Evolutionary conservation across 179 eudicot genomes (phyloP).

Genomic region (Vitellaria paradoxa): DNA sequence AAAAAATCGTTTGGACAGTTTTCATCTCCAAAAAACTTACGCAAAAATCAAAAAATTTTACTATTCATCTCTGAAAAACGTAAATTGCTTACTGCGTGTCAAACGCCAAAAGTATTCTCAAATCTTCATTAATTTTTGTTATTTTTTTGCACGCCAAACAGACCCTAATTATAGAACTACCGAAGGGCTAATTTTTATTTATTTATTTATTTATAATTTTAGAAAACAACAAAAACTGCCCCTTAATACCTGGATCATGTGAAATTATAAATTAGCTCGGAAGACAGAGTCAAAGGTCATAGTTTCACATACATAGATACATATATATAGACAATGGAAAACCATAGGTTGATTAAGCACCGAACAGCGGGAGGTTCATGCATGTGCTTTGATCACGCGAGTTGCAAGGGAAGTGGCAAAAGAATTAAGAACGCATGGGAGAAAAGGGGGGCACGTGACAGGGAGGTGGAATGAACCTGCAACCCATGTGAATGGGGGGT

Average conservation of each 20-base stretch:
- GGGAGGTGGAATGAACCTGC: slow-evolving; percentile 8
- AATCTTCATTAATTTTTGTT: no score
- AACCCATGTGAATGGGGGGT: slow-evolving; percentile 16
- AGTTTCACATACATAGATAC: neutral
- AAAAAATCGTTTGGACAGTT: no score
- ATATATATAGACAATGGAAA: neutral
- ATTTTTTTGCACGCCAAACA: no score
- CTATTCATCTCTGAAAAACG: no score
- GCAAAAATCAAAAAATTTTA: no score
- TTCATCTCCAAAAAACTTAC: no score
- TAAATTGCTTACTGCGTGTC: no score
- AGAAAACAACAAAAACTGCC: neutral
- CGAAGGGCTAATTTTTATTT: neutral
- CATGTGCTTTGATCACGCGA: neutral
- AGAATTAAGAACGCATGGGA: neutral
- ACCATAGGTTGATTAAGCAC: neutral
- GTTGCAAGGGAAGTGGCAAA: neutral
- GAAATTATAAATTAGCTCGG: neutral
- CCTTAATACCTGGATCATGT: neutral
- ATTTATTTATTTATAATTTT: neutral
- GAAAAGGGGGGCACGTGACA: slow-evolving; percentile 13
- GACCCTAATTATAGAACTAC: neutral
- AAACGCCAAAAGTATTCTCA: no score
- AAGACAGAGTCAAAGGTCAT: neutral
- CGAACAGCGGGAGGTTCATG: slow-evolving; percentile 4